Evolutionary conservation across 2,329 filamentous ascomycete species (phyloP), one percentile per base, ranked within the genome.

Genomic region (Aureobasidium leucospermi): DNA sequence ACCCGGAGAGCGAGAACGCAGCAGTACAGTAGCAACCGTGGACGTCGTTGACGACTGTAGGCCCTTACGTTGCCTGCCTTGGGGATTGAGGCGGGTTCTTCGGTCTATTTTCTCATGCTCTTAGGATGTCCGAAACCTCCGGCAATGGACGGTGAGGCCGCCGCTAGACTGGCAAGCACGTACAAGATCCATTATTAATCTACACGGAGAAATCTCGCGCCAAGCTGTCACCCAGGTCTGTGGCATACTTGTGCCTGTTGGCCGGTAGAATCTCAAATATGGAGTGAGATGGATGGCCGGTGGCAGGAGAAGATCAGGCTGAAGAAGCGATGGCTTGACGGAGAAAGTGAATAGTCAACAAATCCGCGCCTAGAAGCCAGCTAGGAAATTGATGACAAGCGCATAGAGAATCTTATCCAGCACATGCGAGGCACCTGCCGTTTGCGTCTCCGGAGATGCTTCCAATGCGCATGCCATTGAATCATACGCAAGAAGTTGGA

Each of bases 231-330:
- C 19, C 28, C 52, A 45, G 38, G 41, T 28, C 41, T 55, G n/a
- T 32, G 6, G 39, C 38, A 43, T 31, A 42, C 39, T 53, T 34
- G 51, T 19, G 51, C 38, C 39, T 56, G 31, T 38, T 42, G 32
- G 31, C 52, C 52, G 52, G 52, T 9, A 56, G 16, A 55, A 55
- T 55, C n/a, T 19, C 51, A 42, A 43, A 23, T 28, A 52, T 4
- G 16, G n/a, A 43, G 28, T 32, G 29, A 34, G n/a, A 42, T 36
- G n/a, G 29, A 38, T 13, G 52, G 13, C 41, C 32, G 52, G 16
- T 56, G 52, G 52, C 39, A 56, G 31, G 41, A 28, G 8, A 45
- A 56, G 41, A 45, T 56, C 41, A 56, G 52, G 52, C 52, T 56
- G 52, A 56, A 56, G 52, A 11, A 45, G 42, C 31, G 16, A 56